phyloP scores from a whole-genome alignment of 2,329 filamentous ascomycete species.

The Grosmannia penicillata region DNA sequence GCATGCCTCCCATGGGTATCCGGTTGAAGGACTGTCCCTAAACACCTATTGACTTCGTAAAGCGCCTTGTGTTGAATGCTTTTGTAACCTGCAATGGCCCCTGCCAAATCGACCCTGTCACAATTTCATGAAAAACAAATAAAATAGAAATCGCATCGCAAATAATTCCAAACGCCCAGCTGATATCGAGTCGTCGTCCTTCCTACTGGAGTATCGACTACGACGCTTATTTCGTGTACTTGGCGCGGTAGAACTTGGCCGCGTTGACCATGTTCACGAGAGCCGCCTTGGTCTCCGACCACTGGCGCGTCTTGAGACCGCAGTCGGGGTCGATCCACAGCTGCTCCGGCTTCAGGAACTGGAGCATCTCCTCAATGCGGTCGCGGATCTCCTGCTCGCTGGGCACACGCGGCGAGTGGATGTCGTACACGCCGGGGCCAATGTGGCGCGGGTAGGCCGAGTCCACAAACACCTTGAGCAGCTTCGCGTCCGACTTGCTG shows the following conservation, averaged over 20 bases:
- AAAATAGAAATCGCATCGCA: neutral
- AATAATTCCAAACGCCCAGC: conserved; percentile 11
- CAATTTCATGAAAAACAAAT: conserved; percentile 20
- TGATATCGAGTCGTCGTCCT: conserved; percentile 11
- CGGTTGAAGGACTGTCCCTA: conserved; percentile 6
- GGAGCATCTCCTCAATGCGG: conserved; percentile 94
- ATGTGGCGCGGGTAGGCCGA: conserved; percentile 97
- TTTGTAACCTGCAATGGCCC: neutral
- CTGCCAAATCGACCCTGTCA: too few relatives aligned
- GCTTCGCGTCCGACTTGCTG: conserved; percentile 99
- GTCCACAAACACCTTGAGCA: conserved; percentile 96
- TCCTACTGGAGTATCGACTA: too few relatives aligned
- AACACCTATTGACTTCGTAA: conserved; percentile 4
- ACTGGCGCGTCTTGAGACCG: conserved; percentile 97
- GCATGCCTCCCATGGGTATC: conserved; percentile 4
- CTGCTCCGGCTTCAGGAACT: conserved; percentile 94
- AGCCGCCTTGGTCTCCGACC: conserved; percentile 96
- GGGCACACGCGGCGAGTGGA: conserved; percentile 96
- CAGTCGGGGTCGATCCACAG: conserved; percentile 99
- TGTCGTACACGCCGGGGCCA: conserved; percentile 98
- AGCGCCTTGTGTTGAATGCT: conserved; percentile 8
- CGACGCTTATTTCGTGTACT: conserved; percentile 72
- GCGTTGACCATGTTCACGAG: conserved; percentile 95
- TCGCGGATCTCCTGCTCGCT: conserved; percentile 97
- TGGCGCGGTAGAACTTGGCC: conserved; percentile 88